Conservation (phyloP, 805 yeast species). For the Candida suzukii region DNA sequence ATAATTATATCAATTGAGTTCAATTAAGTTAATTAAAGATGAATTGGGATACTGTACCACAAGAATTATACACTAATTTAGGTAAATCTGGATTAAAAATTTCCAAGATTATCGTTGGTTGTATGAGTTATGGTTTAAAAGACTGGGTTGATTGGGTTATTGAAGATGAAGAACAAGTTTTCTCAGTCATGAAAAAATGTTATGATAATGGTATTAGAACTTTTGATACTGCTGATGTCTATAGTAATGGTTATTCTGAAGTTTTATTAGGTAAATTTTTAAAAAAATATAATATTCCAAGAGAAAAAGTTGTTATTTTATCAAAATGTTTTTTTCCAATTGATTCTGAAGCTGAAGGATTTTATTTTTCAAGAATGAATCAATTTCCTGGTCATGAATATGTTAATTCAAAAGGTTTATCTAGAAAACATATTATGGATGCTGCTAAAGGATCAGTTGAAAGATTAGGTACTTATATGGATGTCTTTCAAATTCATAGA, state of each 20-base stretch:
- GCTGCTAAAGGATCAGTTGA: conserved; percentile 31
- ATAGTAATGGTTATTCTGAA: conserved; percentile 43
- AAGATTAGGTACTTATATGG: conserved; percentile 44
- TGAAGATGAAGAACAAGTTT: conserved; percentile 40
- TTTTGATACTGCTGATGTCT: conserved; percentile 44
- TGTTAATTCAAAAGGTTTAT: conserved; percentile 32
- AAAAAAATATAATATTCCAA: conserved; percentile 39
- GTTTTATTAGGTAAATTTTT: conserved; percentile 45
- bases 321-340: conserved; percentile 33
- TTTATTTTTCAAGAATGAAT: conserved; percentile 14
- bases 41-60: conserved; percentile 5
- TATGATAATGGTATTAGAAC: conserved; percentile 42
- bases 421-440: conserved; percentile 40
- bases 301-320: conserved; percentile 51
- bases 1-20: too few species aligned
- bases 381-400: conserved; percentile 13
- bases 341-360: not conserved
- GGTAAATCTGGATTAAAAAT: conserved; percentile 45
- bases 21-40: not conserved
- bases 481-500: conserved; percentile 51
- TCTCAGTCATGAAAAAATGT: conserved; percentile 35
- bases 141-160: conserved; percentile 38
- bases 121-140: conserved; percentile 46
- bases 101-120: conserved; percentile 44
- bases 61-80: conserved; percentile 13